Conservation (phyloP, 352 stramenopile species). For the Globisporangium emineosum region DNA sequence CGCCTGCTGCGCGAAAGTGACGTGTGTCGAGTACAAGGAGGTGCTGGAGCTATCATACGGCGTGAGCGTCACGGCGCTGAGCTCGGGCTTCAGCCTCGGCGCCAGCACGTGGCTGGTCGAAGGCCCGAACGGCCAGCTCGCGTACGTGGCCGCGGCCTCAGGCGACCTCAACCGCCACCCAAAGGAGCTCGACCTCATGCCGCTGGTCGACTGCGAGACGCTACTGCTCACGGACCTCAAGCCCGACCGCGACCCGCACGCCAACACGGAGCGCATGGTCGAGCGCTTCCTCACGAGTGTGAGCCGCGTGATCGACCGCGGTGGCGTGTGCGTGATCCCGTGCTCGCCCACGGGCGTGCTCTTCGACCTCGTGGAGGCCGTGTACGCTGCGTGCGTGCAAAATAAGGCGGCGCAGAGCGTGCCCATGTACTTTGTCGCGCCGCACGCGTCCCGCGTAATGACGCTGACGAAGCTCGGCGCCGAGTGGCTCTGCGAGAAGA, state of each 20-base stretch:
- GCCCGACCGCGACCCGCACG: slow-evolving; percentile 63
- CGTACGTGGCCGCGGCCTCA: slow-evolving; percentile 72
- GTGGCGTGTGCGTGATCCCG: slow-evolving; percentile 68
- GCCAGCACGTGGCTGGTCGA: slow-evolving; percentile 73
- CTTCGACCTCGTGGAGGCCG: slow-evolving; percentile 76
- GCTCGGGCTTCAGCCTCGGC: slow-evolving; percentile 70
- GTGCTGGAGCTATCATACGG: slow-evolving; percentile 57
- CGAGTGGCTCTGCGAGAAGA: slow-evolving; percentile 85
- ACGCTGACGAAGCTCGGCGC: slow-evolving; percentile 52
- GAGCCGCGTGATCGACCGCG: slow-evolving; percentile 56
- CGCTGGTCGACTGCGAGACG: slow-evolving; percentile 74
- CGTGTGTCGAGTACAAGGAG: slow-evolving; percentile 61
- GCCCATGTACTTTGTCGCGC: slow-evolving; percentile 68
- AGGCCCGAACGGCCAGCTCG: slow-evolving; percentile 59
- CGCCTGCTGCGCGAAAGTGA: slow-evolving; percentile 39
- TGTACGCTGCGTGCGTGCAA: slow-evolving; percentile 47
- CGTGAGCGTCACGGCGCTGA: slow-evolving; percentile 68
- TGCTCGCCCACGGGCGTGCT: slow-evolving; percentile 57
- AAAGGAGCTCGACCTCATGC: slow-evolving; percentile 75
- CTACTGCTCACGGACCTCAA: slow-evolving; percentile 79
- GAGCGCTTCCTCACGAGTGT: slow-evolving; percentile 62
- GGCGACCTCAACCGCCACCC: slow-evolving; percentile 84
- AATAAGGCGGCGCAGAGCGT: slow-evolving; percentile 36
- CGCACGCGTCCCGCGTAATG: slow-evolving; percentile 44
- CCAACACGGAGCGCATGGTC: slow-evolving; percentile 68